Conservation (phyloP, 225 moss, liverwort and hornwort species). For the Polytrichum commune region DNA sequence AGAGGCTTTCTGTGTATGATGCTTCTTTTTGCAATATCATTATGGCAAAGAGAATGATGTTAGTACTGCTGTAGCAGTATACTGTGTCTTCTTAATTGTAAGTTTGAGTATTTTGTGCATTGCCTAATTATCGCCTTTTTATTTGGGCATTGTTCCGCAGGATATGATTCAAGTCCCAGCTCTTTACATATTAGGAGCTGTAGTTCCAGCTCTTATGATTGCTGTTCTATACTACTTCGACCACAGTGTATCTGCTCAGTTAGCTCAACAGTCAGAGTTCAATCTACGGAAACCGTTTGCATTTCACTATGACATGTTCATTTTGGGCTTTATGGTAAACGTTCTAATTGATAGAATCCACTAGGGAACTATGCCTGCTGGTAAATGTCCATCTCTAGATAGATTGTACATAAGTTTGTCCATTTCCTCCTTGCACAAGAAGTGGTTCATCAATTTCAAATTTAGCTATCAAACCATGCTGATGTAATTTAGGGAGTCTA, state of each 20-base stretch:
- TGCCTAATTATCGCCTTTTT: background rate
- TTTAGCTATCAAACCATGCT: too few species aligned
- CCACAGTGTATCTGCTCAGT: conserved; percentile 73
- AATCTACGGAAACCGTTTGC: conserved; percentile 67
- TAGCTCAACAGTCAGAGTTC: conserved; percentile 78
- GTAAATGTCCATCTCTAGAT: too few species aligned
- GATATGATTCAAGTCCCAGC: conserved; percentile 67
- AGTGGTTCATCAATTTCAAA: too few species aligned
- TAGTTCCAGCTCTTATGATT: conserved; percentile 77
- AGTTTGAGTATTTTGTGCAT: conserved; percentile 5
- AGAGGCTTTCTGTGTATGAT: background rate
- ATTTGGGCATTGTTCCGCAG: conserved; percentile 28
- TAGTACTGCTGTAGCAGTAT: too few species aligned
- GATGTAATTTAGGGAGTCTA: too few species aligned
- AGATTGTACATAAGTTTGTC: too few species aligned
- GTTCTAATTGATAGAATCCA: background rate
- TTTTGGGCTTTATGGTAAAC: conserved; percentile 67
- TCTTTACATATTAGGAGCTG: conserved; percentile 42
- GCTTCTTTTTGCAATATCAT: background rate
- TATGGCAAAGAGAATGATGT: too few species aligned
- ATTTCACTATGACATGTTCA: conserved; percentile 70
- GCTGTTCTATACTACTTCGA: conserved; percentile 81
- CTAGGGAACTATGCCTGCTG: background rate
- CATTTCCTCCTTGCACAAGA: too few species aligned
- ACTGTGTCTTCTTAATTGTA: background rate